Evolutionary conservation across 805 yeast species (phyloP).

Genomic region (Maudiozyma pseudohumilis): DNA sequence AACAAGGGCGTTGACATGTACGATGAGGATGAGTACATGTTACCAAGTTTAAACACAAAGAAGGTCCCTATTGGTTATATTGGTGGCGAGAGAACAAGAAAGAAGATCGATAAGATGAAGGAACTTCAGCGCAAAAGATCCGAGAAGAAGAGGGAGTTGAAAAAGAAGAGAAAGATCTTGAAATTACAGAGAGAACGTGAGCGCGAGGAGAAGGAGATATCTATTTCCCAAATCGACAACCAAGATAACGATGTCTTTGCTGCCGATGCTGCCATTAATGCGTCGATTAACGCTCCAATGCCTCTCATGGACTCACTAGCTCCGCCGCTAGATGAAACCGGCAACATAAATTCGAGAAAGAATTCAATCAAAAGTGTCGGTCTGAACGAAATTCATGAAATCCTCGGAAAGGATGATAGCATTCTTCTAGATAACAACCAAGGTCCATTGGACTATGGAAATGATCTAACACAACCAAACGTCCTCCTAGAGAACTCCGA

Average conservation of each 20-base stretch:
- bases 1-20: constrained; percentile 49
- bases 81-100: constrained; percentile 29
- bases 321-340: background rate
- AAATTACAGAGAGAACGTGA: constrained; percentile 25
- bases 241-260: background rate
- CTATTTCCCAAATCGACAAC: constrained; percentile 2
- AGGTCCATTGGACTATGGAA: constrained; percentile 4
- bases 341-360: constrained; percentile 9
- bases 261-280: background rate
- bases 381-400: constrained; percentile 25
- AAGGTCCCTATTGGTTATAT: constrained; percentile 30
- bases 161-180: constrained; percentile 27
- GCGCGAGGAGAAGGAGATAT: constrained; percentile 21
- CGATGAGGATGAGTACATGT: constrained; percentile 26
- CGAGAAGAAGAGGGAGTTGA: constrained; percentile 26
- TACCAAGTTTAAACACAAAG: constrained; percentile 22
- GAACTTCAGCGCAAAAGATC: constrained; percentile 27
- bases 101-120: constrained; percentile 29
- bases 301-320: background rate
- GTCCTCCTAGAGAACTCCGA: constrained; percentile 14
- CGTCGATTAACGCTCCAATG: background rate
- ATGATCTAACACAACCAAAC: constrained; percentile 6
- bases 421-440: constrained; percentile 12
- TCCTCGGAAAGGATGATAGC: constrained; percentile 20
- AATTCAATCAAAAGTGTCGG: constrained; percentile 24